Base-by-base conservation (phyloP, 176 grass and related monocot species). In the Musa troglodytarum region DNA sequence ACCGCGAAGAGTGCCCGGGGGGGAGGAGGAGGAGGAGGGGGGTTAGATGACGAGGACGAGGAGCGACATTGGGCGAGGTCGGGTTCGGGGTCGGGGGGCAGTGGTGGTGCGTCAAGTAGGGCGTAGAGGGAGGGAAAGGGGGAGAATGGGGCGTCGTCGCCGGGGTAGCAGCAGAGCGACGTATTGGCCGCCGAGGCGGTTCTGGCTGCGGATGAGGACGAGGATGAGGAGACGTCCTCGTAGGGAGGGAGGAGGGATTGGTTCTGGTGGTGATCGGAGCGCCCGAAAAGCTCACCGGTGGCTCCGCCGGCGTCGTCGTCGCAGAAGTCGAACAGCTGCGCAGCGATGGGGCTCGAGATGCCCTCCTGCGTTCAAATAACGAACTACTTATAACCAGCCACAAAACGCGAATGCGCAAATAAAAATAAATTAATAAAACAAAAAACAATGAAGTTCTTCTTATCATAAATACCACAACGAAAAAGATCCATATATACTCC, bases 121-220 rank as follows among this genome's bases (percentile, higher is more conserved):
- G 84, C 77, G 0, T 82, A 82, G 43, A 99, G 70, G 19, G 91
- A 79, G 64, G 79, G 69, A 61, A 94, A 92, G 0, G 83, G 88
- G 54, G 83, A 84, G 79, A 88, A 84, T n/a, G 81, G 62, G 52
- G 22, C 12, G 66, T 66, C 74, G 15, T 75, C 71, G 28, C 65
- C 74, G 11, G 8, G 53, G 6, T 74, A 74, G 21, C 71, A 73
- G 72, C 53, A 74, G 2, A 79, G 84, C 51, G 87, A 69, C 54
- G 86, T 81, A 74, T 69, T 80, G 50, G 82, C 85, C 50, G 25
- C 64, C 72, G 65, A 79, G 78, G 66, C 68, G 72, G 75, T 71
- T 62, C 53, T 79, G 69, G 89, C 79, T 58, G 78, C 72, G 28
- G 86, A 80, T 57, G 86, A 20, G 34, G 73, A 69, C 11, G 88